A percentile compares a stretch with the other conserved stretches of the same genome.
phyloP scores from a whole-genome alignment of 2,329 filamentous ascomycete genomes.

The Coniella vitis region DNA sequence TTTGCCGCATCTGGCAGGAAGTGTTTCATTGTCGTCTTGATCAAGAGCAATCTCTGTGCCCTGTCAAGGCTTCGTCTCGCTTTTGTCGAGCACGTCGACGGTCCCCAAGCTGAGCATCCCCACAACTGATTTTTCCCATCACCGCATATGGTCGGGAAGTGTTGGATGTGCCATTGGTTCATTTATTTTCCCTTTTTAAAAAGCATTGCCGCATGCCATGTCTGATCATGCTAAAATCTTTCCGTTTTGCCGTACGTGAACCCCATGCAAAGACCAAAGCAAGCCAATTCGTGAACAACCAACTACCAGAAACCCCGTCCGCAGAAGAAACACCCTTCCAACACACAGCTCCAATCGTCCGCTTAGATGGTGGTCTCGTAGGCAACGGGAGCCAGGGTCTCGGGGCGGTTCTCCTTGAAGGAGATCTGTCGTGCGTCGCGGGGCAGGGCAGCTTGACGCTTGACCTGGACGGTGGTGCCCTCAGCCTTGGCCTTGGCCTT shows the following conservation, averaged over 20 bases:
- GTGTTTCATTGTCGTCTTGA: conserved; percentile 11
- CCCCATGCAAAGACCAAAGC: conserved; percentile 27
- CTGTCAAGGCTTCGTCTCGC: background rate
- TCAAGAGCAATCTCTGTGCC: conserved; percentile 1
- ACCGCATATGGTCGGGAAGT: conserved; percentile 8
- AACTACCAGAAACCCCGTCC: conserved; percentile 6
- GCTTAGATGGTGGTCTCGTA: conserved; percentile 98
- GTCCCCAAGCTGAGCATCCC: conserved; percentile 8
- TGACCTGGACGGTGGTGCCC: conserved; percentile 82
- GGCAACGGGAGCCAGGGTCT: conserved; percentile 84
- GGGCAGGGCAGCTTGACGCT: conserved; percentile 79
- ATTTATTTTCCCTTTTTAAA: conserved; percentile 26
- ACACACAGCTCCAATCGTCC: conserved; percentile 24
- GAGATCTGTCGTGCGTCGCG: conserved; percentile 75
- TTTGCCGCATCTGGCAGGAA: conserved; percentile 2
- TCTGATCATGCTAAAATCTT: conserved; percentile 27
- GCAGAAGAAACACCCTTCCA: conserved; percentile 17
- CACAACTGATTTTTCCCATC: conserved; percentile 9
- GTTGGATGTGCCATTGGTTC: conserved; percentile 21
- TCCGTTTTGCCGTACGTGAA: conserved; percentile 28
- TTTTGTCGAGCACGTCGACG: background rate
- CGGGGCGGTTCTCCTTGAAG: conserved; percentile 73
- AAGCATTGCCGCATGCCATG: conserved; percentile 27
- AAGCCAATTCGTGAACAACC: conserved; percentile 22
- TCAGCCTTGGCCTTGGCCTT: conserved; percentile 90